phyloP scores from a whole-genome alignment of 768 basidiomycete genomes.

The Dacryopinax primogenitus region DNA sequence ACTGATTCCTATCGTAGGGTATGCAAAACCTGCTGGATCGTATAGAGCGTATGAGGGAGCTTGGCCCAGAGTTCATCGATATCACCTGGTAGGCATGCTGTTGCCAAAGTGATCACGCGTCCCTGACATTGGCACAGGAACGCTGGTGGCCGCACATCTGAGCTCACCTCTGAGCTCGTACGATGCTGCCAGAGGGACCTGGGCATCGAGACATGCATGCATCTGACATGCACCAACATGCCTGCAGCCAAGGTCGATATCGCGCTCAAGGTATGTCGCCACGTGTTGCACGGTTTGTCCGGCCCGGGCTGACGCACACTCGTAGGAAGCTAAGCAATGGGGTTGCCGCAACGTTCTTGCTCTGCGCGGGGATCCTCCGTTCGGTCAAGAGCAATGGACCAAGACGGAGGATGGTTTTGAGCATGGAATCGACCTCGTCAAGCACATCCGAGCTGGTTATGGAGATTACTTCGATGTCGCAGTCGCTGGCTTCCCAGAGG shows the following conservation, averaged over 20 bases:
- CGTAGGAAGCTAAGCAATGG: conserved; percentile 71
- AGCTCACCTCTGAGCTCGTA: conserved; percentile 84
- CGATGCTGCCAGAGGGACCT: conserved; percentile 87
- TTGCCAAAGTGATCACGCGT: neutral
- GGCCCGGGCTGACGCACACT: neutral
- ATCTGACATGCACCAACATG: conserved; percentile 98
- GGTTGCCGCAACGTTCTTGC: conserved; percentile 91
- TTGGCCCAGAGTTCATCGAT: conserved; percentile 96
- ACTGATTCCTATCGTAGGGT: conserved; percentile 37
- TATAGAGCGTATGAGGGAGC: conserved; percentile 90
- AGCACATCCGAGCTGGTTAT: conserved; percentile 67
- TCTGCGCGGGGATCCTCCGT: conserved; percentile 82
- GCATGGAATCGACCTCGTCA: conserved; percentile 84
- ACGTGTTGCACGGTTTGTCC: conserved; percentile 11
- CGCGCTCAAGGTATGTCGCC: conserved; percentile 58
- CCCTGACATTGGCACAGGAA: conserved; percentile 46
- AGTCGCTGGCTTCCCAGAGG: conserved; percentile 84
- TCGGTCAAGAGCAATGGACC: conserved; percentile 82
- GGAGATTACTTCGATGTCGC: conserved; percentile 94
- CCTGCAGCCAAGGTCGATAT: conserved; percentile 89
- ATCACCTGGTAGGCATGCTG: conserved; percentile 67
- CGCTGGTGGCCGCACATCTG: conserved; percentile 90
- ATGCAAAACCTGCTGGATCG: conserved; percentile 94
- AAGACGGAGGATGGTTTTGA: conserved; percentile 82
- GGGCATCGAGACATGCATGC: conserved; percentile 96